Evolutionary conservation across 768 basidiomycete genomes (phyloP).

Genomic region (Floccularia luteovirens): DNA sequence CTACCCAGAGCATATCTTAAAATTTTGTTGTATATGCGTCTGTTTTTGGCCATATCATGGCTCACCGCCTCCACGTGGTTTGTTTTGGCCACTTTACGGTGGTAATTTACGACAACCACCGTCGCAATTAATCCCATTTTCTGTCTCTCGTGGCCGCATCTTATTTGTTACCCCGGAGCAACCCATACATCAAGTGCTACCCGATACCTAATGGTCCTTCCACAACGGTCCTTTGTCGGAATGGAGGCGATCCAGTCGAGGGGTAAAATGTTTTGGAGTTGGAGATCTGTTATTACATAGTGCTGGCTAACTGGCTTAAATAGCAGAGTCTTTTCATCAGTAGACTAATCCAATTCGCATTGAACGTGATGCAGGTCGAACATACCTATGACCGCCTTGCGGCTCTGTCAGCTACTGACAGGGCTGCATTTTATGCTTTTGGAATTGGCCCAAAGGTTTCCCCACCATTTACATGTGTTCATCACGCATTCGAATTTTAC

Average conservation of each 20-base stretch:
- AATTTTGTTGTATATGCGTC: not conserved
- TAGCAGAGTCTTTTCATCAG: too few relatives aligned
- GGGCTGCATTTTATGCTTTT: constrained; percentile 33
- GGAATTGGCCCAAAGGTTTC: constrained; percentile 30
- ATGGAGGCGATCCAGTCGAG: not conserved
- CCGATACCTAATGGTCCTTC: constrained; percentile 1
- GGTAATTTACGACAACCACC: not conserved
- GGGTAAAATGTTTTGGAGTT: not conserved
- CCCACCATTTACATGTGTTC: constrained; percentile 40
- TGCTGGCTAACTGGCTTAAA: not conserved
- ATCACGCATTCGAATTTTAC: constrained; percentile 47
- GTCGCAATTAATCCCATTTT: not conserved
- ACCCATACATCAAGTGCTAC: not conserved
- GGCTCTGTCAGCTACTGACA: constrained; percentile 31
- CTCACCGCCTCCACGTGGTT: constrained; percentile 3
- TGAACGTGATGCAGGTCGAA: constrained; percentile 14
- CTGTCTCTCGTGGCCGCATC: not conserved
- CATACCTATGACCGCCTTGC: constrained; percentile 14
- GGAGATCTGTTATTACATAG: not conserved
- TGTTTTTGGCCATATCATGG: not conserved
- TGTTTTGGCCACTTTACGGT: not conserved
- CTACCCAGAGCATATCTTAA: too few relatives aligned
- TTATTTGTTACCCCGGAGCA: constrained; percentile 1
- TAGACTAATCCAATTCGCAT: not conserved
- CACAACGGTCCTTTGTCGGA: constrained; percentile 4